Conservation (phyloP, 116 monocot species). For the Cymodocea nodosa region DNA sequence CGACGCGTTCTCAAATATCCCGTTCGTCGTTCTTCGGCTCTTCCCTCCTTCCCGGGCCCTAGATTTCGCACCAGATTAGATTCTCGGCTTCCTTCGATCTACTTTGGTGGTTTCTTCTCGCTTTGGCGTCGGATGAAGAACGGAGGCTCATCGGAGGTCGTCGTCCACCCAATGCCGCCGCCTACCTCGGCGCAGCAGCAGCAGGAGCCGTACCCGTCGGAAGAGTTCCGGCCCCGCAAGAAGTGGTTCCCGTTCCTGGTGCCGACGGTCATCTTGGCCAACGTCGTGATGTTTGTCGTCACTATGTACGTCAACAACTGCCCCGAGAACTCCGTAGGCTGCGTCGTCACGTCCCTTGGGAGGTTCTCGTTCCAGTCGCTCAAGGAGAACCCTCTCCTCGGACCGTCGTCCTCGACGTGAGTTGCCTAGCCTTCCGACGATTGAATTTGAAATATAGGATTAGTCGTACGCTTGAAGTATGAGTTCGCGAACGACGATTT, state of each 20-base stretch:
- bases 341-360: slow-evolving; percentile 31
- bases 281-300: slow-evolving; percentile 24
- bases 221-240: slow-evolving; percentile 12
- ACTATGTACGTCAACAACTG: slow-evolving; percentile 66
- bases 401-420: slow-evolving; percentile 47
- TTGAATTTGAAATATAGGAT: background rate
- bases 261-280: slow-evolving; percentile 29
- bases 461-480: background rate
- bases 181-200: background rate
- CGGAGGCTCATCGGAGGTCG: no score
- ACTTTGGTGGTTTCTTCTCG: no score
- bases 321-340: slow-evolving; percentile 15
- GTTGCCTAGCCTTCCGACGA: background rate
- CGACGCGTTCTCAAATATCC: no score
- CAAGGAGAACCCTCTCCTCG: slow-evolving; percentile 47
- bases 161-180: slow-evolving; percentile 9
- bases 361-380: slow-evolving; percentile 61
- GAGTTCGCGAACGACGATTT: no score
- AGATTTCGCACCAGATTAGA: no score
- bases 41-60: no score
- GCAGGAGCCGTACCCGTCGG: background rate
- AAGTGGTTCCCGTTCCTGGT: slow-evolving; percentile 50
- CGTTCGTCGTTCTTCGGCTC: no score
- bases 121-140: no score
- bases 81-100: no score